Percentiles rank a stretch among this genome's conserved stretches.
Conservation (phyloP, 352 stramenopile genomes). For the Pythium sp. region DNA sequence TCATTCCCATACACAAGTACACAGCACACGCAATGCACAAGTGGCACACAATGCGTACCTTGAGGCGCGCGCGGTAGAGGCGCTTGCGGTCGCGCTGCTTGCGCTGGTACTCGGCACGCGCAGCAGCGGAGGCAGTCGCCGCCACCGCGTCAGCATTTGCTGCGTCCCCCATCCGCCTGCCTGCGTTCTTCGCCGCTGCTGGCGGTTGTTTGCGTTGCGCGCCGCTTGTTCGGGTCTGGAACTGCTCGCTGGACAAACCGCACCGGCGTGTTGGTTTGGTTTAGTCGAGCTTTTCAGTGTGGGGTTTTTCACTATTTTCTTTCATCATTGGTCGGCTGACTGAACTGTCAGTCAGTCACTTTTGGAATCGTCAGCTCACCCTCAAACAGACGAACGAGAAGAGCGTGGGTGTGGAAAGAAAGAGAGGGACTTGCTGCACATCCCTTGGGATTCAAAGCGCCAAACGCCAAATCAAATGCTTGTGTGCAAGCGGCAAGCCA, state of each 20-base stretch:
- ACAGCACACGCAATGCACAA: not conserved
- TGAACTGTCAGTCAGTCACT: not conserved
- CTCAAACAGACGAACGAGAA: no score
- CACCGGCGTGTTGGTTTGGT: not conserved
- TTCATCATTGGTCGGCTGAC: not conserved
- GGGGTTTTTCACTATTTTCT: not conserved
- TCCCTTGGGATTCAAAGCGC: no score
- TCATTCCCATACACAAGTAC: not conserved
- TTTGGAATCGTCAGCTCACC: no score
- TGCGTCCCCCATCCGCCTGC: slow-evolving; percentile 13
- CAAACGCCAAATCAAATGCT: no score
- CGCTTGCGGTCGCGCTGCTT: slow-evolving; percentile 22
- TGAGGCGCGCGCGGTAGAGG: slow-evolving; percentile 16
- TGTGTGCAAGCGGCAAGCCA: no score
- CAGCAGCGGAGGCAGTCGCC: not conserved
- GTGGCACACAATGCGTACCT: not conserved
- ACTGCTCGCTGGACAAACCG: not conserved
- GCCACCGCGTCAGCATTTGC: not conserved
- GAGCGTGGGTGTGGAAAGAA: no score
- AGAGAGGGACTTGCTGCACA: no score
- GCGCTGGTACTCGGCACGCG: slow-evolving; percentile 19
- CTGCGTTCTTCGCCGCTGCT: not conserved
- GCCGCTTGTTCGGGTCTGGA: not conserved
- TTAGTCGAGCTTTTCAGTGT: not conserved
- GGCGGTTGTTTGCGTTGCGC: no score